A percentile compares a stretch with the other conserved stretches of the same genome.
These are phyloP conservation scores for Phytophthora cryptogea DNA, from an alignment of 352 stramenopile genomes.

Conservation along the genomic window DNA sequence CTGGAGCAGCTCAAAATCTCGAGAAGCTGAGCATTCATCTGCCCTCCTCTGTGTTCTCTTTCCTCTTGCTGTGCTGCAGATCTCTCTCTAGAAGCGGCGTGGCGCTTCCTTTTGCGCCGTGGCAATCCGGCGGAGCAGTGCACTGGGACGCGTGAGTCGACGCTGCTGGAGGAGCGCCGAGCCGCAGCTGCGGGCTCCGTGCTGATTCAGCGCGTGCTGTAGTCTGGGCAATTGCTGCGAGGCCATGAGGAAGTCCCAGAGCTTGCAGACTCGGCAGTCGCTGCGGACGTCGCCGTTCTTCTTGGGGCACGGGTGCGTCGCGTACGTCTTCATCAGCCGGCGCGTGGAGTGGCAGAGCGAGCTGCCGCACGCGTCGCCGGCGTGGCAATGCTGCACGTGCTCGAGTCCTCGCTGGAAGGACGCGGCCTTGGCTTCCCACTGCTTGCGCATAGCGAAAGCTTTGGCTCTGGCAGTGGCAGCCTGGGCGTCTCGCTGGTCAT, in stretches of 20 bases:
- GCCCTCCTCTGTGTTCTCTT: constrained; percentile 11
- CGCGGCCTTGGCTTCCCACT: constrained; percentile 63
- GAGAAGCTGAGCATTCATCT: constrained; percentile 22
- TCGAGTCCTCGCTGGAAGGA: constrained; percentile 71
- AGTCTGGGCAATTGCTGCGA: constrained; percentile 17
- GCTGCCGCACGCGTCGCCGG: constrained; percentile 59
- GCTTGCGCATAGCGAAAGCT: constrained; percentile 50
- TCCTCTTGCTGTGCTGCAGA: constrained; percentile 1
- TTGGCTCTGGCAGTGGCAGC: constrained; percentile 14
- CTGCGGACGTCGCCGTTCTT: constrained; percentile 11
- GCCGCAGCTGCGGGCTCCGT: constrained; percentile 19
- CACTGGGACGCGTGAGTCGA: constrained; percentile 12
- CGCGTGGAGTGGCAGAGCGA: constrained; percentile 76
- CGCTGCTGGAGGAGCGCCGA: constrained; percentile 11
- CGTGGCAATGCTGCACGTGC: constrained; percentile 60
- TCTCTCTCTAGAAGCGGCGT: constrained; percentile 34
- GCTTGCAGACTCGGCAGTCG: constrained; percentile 79
- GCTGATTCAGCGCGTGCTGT: constrained; percentile 18
- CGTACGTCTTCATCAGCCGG: constrained; percentile 67
- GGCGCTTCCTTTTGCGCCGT: constrained; percentile 35
- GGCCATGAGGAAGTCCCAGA: constrained; percentile 66
- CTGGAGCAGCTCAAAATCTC: constrained; percentile 18
- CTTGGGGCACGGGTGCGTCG: constrained; percentile 59
- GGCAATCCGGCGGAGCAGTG: constrained; percentile 30
- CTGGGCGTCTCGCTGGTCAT: constrained; percentile 22